Evolutionary conservation across 805 yeast genomes (phyloP), one percentile per base, ranked within the genome.

Genomic region (Candida dajiaensis): DNA sequence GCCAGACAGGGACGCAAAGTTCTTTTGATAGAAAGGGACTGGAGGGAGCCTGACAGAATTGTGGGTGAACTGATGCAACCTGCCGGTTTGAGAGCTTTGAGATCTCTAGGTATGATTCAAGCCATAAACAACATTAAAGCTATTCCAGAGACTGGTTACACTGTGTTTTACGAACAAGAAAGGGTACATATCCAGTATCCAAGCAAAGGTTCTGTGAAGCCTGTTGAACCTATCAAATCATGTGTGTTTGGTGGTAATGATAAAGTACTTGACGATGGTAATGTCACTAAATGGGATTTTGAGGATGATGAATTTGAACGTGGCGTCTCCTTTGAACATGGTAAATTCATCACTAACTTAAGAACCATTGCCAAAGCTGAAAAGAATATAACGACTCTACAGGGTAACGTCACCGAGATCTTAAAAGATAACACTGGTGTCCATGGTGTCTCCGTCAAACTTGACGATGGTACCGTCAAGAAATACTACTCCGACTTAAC

Each of bases 21-120:
- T 8, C 63, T 81, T 12, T 65, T 73, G 13, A 71, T 85, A 16
- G 99, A 94, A 63, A 77, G 97, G 51, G 97, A 89, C 61, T 87
- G 97, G 88, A 65, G 78, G 19, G 85, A 80, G 64, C 99, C 99
- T 2, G 97, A 94, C 65, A 76, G 99, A 55, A 94, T 94, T 47
- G 98, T 94, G 28, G 99, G 99, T 37, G 99, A 94, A 65, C 75
- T 94, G 59, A 75, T 94, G 76, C 99, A 94, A 66, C 99, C 99
- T 4, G 90, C 89, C 31, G 99, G 99, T n/a, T 69, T 94, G 25
- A 80, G 84, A 62, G 92, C 96, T 1, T 71, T 94, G 47, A 73
- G 75, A 54, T 83, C 88, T 54, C 69, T 94, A 28, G 98, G 97
- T 6, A 81, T 94, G 89, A 76, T 77, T 18, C 78, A 80, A 52